Base-by-base conservation (phyloP, 768 basidiomycete species). In the Royoungia palumana region DNA sequence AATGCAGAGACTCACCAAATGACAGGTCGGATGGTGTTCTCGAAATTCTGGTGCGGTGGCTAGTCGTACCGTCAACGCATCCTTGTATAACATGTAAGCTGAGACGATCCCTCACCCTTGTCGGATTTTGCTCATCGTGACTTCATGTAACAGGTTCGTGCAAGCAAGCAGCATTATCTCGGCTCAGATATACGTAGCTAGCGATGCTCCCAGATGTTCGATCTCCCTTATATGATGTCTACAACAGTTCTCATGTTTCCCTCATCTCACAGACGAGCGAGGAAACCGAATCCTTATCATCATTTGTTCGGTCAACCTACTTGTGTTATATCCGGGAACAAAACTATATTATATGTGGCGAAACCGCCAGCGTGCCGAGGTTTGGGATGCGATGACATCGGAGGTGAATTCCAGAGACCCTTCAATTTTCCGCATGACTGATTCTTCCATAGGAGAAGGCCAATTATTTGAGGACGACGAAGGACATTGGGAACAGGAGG, bases 11-110 rank as follows among this genome's bases (percentile, higher is more conserved):
- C 11, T 5, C 20, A 34, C 27, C 16, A 28, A 6, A 14, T 43
- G 8, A 45, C 34, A 71, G 67, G 77, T 81, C 9, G 79, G 65
- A 19, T 82, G 79, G 81, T 79, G 77, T 54, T 82, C 80, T 13
- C 75, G 79, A 24, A 82, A 83, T 49, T 70, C 80, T 0, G 81
- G 80, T 25, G 78, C 73, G 2, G 81, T 83, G 11, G 79, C 80
- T 7, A 78, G 78, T 49, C 70, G 80, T 12, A 82, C 80, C 0
- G 79, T 82, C 41, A 80, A 79, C 44, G 80, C 78, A 0, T 81
- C 81, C 1, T 40, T 82, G 40, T 82, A 81, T 54, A 82, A 81
- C 58, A 81, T 81, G 79, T 71, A 20, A 28, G 44, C 35, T 14
- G 7, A 8, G 4, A 9, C 14, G n/a, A 5, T 14, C 20, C 24